Conservation (phyloP, 2,329 filamentous ascomycete species). For the Aspergillus terreus region DNA sequence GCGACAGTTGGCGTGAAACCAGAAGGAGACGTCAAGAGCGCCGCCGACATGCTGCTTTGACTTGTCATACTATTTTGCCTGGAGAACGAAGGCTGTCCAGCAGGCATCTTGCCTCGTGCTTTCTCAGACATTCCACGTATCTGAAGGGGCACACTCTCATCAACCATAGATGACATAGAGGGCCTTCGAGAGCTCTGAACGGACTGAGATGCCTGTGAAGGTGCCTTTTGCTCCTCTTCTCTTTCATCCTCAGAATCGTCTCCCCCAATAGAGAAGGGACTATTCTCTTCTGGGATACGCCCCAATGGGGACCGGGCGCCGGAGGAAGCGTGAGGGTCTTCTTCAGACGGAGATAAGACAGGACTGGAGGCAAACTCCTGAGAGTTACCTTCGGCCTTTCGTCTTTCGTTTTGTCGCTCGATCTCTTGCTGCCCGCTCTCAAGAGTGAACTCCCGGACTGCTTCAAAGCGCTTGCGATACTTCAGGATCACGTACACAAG, state of each 20-base stretch:
- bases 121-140: conserved; percentile 95
- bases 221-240: conserved; percentile 59
- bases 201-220: conserved; percentile 55
- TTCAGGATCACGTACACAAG: conserved; percentile 76
- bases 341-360: conserved; percentile 37
- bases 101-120: conserved; percentile 91
- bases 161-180: conserved; percentile 64
- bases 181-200: conserved; percentile 58
- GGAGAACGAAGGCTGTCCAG: conserved; percentile 75
- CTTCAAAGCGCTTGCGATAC: conserved; percentile 79
- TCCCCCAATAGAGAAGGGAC: conserved; percentile 83
- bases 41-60: conserved; percentile 62
- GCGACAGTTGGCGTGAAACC: conserved; percentile 73
- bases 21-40: conserved; percentile 49
- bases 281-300: conserved; percentile 73
- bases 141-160: conserved; percentile 79
- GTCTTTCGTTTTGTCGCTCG: conserved; percentile 68
- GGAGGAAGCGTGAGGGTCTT: conserved; percentile 33
- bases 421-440: conserved; percentile 92
- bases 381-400: conserved; percentile 57
- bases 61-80: conserved; percentile 87
- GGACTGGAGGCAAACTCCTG: conserved; percentile 34
- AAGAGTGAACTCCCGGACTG: conserved; percentile 79
- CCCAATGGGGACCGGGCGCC: conserved; percentile 59
- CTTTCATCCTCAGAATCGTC: conserved; percentile 63